Evolutionary conservation across 805 yeast genomes (phyloP).

Genomic region (Kodamaea sagamina): DNA sequence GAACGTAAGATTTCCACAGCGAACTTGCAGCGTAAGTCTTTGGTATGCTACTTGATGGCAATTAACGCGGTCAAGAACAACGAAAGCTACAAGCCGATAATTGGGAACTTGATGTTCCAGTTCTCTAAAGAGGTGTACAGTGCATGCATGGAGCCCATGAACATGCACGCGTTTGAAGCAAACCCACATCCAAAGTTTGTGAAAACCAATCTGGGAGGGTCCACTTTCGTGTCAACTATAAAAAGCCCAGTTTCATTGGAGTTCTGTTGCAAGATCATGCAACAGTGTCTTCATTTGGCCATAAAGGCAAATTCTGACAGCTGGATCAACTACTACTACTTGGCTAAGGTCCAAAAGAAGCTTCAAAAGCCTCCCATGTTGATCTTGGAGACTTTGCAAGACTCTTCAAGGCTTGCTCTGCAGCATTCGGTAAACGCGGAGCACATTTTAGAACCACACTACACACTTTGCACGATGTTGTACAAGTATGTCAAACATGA

Average conservation of each 20-base stretch:
- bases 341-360: conserved; percentile 61
- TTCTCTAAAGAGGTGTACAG: conserved; percentile 61
- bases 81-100: conserved; percentile 31
- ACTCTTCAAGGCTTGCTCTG: conserved; percentile 47
- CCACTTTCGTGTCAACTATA: conserved; percentile 28
- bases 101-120: conserved; percentile 50
- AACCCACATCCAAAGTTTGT: conserved; percentile 38
- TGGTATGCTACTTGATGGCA: conserved; percentile 77
- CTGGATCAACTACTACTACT: conserved; percentile 64
- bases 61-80: conserved; percentile 36
- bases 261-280: conserved; percentile 41
- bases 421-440: conserved; percentile 45
- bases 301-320: conserved; percentile 43
- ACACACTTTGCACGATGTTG: conserved; percentile 55
- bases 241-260: conserved; percentile 23
- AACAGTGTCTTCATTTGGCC: conserved; percentile 50
- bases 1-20: conserved; percentile 67
- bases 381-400: conserved; percentile 44
- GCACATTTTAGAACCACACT: conserved; percentile 76
- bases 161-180: conserved; percentile 55
- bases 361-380: conserved; percentile 31
- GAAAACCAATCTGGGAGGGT: conserved; percentile 22
- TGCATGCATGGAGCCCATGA: conserved; percentile 66
- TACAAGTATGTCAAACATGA: conserved; percentile 55
- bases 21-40: conserved; percentile 62